Percentiles rank a stretch among this genome's conserved stretches.
These are phyloP conservation scores for Candida glucosophila DNA, from an alignment of 1,139 yeast species.

Conservation along the genomic window DNA sequence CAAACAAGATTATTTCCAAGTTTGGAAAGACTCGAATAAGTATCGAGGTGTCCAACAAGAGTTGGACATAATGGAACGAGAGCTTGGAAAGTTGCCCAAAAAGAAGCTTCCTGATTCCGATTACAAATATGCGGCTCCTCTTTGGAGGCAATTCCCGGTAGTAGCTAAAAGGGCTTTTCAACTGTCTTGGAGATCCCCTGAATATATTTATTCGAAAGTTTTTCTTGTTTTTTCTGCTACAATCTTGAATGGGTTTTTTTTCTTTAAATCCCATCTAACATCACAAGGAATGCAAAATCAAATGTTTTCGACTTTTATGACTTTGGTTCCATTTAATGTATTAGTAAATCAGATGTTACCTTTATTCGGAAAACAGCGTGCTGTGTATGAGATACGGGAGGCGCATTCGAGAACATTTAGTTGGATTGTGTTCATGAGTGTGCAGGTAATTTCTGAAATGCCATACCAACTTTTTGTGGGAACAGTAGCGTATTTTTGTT, in stretches of 20 bases:
- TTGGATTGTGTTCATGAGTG: constrained; percentile 47
- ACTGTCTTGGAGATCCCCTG: constrained; percentile 37
- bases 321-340: constrained; percentile 43
- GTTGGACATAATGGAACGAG: constrained; percentile 9
- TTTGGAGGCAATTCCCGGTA: constrained; percentile 21
- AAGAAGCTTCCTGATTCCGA: constrained; percentile 7
- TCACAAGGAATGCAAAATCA: constrained; percentile 45
- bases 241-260: constrained; percentile 46
- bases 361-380: constrained; percentile 43
- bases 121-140: constrained; percentile 27
- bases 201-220: constrained; percentile 34
- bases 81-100: constrained; percentile 1
- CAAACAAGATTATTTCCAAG: constrained; percentile 35
- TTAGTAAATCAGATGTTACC: constrained; percentile 31
- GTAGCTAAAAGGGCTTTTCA: constrained; percentile 25
- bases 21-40: constrained; percentile 35
- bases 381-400: constrained; percentile 57
- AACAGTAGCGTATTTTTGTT: constrained; percentile 42
- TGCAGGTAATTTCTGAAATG: constrained; percentile 45
- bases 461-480: constrained; percentile 48
- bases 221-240: constrained; percentile 38
- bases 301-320: constrained; percentile 42
- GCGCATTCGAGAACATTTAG: constrained; percentile 58
- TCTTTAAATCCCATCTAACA: constrained; percentile 28
- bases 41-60: constrained; percentile 10